These are phyloP conservation scores for Begonia peltatifolia DNA, from an alignment of 306 rosid genomes.

Conservation along the genomic window DNA sequence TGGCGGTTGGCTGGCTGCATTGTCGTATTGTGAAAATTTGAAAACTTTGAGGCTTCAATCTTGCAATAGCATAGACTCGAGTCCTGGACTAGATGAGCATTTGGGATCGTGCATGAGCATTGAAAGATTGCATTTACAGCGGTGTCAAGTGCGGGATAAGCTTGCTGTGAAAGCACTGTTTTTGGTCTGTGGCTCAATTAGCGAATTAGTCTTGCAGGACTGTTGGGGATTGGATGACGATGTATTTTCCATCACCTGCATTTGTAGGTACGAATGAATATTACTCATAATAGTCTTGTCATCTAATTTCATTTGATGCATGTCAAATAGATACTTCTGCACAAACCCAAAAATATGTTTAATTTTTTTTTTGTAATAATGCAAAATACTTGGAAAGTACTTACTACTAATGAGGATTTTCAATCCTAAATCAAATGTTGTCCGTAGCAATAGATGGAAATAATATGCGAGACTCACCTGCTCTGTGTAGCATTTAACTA, in stretches of 20 bases:
- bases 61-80: constrained; percentile 43
- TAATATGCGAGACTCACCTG: no score
- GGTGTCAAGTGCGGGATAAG: constrained; percentile 53
- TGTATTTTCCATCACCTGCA: constrained; percentile 29
- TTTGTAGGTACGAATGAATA: constrained; percentile 38
- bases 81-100: constrained; percentile 60
- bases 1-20: constrained; percentile 71
- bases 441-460: no score
- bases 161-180: constrained; percentile 31
- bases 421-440: no score
- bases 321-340: background rate
- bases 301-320: no score
- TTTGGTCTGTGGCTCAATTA: constrained; percentile 44
- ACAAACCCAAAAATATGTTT: background rate
- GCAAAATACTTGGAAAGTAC: no score
- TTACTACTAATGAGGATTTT: no score
- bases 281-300: no score
- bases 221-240: constrained; percentile 75
- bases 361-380: no score
- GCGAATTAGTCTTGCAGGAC: constrained; percentile 54
- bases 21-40: constrained; percentile 60
- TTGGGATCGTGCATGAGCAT: constrained; percentile 54
- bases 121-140: constrained; percentile 47
- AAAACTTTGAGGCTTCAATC: constrained; percentile 56
- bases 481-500: background rate